Base-by-base conservation (phyloP, 805 yeast species). In the Sungouiozyma ichnusensis region DNA sequence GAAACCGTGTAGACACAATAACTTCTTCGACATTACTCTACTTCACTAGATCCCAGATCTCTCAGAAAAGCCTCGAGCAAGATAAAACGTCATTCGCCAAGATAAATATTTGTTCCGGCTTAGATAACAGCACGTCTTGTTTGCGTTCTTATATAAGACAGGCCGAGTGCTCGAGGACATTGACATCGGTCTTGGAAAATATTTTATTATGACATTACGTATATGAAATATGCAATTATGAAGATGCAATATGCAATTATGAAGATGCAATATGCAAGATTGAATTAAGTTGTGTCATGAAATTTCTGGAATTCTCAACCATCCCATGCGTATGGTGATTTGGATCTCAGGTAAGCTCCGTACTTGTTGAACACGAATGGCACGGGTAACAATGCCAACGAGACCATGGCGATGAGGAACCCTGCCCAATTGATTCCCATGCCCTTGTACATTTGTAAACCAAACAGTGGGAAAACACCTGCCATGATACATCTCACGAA, bases 1-100 rank as follows among this genome's bases (percentile, higher is more conserved):
- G 62, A 79, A 87, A 0, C 98, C 97, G 50, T 90, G 98, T 20
- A 92, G 66, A 62, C 92, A 90, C n/a, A 90, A 67, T 20, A 90
- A 69, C 51, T 78, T 79, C 37, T 24, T 24, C 29, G 29, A 24
- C 29, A 24, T 60, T n/a, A n/a, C n/a, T n/a, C n/a, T n/a, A n/a
- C 54, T 20, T 33, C 44, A 11, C 29, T 24, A 33, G 17, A 33
- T 33, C 17, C 13, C 35, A 7, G 35, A 33, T 14, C 15, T 33
- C 35, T 7, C 8, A n/a, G n/a, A n/a, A n/a, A n/a, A n/a, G n/a
- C n/a, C n/a, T n/a, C n/a, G n/a, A n/a, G n/a, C n/a, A n/a, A n/a
- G n/a, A 24, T 33, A 14, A 15, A 13, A 16, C 35, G 35, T 33
- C 35, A 33, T n/a, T n/a, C n/a, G n/a, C n/a, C n/a, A n/a, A n/a